Evolutionary conservation across 1,139 yeast species (phyloP).

Genomic region (Nakaseomyces uthaithaninus): DNA sequence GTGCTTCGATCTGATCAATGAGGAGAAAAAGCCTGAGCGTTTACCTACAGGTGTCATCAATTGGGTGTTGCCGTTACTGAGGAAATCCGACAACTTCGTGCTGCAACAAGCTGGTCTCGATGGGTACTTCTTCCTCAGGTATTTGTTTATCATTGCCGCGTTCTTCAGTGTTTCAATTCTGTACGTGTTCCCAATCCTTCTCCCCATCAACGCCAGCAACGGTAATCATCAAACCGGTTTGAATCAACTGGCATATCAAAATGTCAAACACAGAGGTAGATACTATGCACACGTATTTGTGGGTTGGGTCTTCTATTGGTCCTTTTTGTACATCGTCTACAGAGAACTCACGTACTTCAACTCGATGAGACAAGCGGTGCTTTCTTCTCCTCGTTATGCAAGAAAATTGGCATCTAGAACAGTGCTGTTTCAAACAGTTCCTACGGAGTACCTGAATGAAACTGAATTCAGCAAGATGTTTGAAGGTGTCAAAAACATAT

Average conservation of each 20-base stretch:
- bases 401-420: conserved; percentile 60
- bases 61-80: conserved; percentile 48
- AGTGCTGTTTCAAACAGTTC: conserved; percentile 55
- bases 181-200: conserved; percentile 63
- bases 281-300: conserved; percentile 65
- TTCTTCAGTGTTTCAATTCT: conserved; percentile 58
- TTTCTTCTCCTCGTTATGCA: conserved; percentile 65
- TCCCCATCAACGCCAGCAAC: conserved; percentile 83
- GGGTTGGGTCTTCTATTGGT: conserved; percentile 60
- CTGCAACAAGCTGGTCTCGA: conserved; percentile 79
- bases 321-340: conserved; percentile 53
- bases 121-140: conserved; percentile 84
- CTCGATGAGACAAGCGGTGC: conserved; percentile 57
- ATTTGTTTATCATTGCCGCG: conserved; percentile 53
- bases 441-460: conserved; percentile 43
- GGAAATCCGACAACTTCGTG: conserved; percentile 56
- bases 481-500: conserved; percentile 50
- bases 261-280: conserved; percentile 52
- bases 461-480: conserved; percentile 45
- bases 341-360: conserved; percentile 63
- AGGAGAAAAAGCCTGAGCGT: conserved; percentile 43
- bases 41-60: conserved; percentile 50
- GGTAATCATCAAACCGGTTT: conserved; percentile 52
- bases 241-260: conserved; percentile 53
- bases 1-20: conserved; percentile 38